These are phyloP conservation scores for Thielaviopsis punctulata DNA, from an alignment of 2,329 filamentous ascomycete genomes.

Conservation along the genomic window DNA sequence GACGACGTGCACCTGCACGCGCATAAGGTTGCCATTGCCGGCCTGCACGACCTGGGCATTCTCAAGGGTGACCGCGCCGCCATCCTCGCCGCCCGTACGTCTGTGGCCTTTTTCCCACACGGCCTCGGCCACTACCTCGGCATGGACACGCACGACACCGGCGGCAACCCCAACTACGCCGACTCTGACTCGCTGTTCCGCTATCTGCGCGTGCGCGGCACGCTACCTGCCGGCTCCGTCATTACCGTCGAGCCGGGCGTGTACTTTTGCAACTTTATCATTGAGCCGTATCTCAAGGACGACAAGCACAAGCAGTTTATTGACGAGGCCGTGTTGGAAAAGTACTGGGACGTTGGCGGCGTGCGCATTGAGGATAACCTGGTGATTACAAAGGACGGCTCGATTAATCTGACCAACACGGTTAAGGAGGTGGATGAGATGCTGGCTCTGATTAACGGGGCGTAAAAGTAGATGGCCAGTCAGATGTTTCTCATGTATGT, in stretches of 20 bases:
- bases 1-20: slow-evolving; percentile 67
- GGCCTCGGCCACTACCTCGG: slow-evolving; percentile 82
- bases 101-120: slow-evolving; percentile 80
- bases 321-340: slow-evolving; percentile 51
- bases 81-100: slow-evolving; percentile 63
- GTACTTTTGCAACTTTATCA: slow-evolving; percentile 84
- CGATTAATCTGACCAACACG: slow-evolving; percentile 56
- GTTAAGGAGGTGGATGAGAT: slow-evolving; percentile 49
- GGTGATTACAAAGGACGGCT: slow-evolving; percentile 49
- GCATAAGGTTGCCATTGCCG: slow-evolving; percentile 67
- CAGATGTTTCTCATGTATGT: no score
- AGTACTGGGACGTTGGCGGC: slow-evolving; percentile 70
- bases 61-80: slow-evolving; percentile 49
- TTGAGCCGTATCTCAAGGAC: slow-evolving; percentile 60
- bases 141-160: slow-evolving; percentile 82
- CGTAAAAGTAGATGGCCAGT: no score
- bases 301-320: slow-evolving; percentile 61
- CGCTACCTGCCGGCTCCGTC: slow-evolving; percentile 60
- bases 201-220: slow-evolving; percentile 66
- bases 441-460: slow-evolving; percentile 21
- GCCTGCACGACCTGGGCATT: slow-evolving; percentile 59
- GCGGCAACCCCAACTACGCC: slow-evolving; percentile 57
- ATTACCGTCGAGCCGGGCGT: slow-evolving; percentile 90
- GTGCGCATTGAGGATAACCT: slow-evolving; percentile 58
- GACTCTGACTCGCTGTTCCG: slow-evolving; percentile 74